A percentile compares a stretch with the other conserved stretches of the same genome.
Conservation (phyloP, 2,329 filamentous ascomycete species). For the Coniochaeta hoffmannii region DNA sequence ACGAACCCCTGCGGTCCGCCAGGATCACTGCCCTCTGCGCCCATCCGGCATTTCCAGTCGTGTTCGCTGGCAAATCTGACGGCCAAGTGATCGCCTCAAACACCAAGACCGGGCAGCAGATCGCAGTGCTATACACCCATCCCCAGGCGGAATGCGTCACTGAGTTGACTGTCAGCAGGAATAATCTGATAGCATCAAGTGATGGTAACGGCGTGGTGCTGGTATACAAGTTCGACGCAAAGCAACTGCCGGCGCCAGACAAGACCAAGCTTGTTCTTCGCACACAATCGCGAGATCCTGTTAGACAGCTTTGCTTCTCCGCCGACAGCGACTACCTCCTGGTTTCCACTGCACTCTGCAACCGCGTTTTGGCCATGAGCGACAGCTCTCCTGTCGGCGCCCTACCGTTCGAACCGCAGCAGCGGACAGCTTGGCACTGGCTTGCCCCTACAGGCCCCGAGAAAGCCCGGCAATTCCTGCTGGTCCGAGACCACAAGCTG, state of each 20-base stretch:
- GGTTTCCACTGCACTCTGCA: constrained; percentile 4
- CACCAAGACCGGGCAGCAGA: constrained; percentile 6
- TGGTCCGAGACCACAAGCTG: constrained; percentile 5
- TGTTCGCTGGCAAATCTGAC: constrained; percentile 11
- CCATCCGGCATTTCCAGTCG: constrained; percentile 8
- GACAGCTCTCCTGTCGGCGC: constrained; percentile 3
- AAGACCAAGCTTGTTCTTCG: neutral
- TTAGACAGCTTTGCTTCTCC: constrained; percentile 9
- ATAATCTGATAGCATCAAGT: constrained; percentile 5
- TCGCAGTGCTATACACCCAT: constrained; percentile 8
- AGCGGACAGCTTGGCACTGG: constrained; percentile 9
- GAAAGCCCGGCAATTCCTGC: neutral
- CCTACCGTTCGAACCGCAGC: neutral
- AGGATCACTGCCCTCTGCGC: constrained; percentile 10
- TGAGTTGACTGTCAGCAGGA: constrained; percentile 2
- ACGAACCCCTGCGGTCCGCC: constrained; percentile 6
- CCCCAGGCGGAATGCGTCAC: constrained; percentile 7
- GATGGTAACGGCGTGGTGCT: constrained; percentile 6
- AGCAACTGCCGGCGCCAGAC: neutral
- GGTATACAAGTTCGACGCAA: constrained; percentile 4
- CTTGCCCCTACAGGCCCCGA: neutral
- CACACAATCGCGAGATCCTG: neutral
- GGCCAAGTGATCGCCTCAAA: constrained; percentile 9
- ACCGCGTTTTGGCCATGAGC: constrained; percentile 3
- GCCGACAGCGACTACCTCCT: constrained; percentile 7